phyloP scores from a whole-genome alignment of 805 yeast genomes.

The Alloascoidea africana region DNA sequence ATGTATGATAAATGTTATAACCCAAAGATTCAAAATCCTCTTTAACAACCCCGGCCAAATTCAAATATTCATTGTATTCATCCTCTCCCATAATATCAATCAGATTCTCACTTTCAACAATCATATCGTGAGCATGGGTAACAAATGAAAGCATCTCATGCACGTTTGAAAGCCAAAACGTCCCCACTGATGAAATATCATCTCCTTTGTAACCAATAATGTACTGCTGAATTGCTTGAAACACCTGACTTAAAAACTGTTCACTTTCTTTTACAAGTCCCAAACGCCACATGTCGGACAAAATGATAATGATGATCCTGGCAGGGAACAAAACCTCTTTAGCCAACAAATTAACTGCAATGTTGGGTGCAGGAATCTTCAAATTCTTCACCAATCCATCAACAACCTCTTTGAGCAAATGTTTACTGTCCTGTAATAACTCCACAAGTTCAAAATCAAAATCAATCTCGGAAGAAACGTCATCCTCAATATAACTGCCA shows the following conservation, averaged over 20 bases:
- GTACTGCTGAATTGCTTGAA: constrained; percentile 72
- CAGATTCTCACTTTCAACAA: constrained; percentile 67
- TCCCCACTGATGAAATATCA: constrained; percentile 80
- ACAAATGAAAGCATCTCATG: constrained; percentile 93
- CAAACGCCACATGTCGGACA: constrained; percentile 96
- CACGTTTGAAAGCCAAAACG: constrained; percentile 94
- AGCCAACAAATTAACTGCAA: constrained; percentile 66
- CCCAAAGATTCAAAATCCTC: constrained; percentile 90
- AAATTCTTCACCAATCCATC: constrained; percentile 76
- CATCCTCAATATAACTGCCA: neutral
- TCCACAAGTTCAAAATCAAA: constrained; percentile 1
- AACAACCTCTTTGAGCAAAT: constrained; percentile 66
- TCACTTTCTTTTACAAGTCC: constrained; percentile 90
- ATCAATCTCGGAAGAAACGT: neutral
- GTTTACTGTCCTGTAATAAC: constrained; percentile 1
- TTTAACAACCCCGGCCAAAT: constrained; percentile 78
- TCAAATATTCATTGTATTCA: constrained; percentile 81
- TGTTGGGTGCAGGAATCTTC: constrained; percentile 75
- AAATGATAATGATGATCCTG: constrained; percentile 77
- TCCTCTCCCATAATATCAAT: constrained; percentile 75
- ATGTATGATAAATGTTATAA: constrained; percentile 87
- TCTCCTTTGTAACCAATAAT: constrained; percentile 74
- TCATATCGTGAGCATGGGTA: constrained; percentile 85
- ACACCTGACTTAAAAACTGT: constrained; percentile 75
- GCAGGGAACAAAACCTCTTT: constrained; percentile 95